Evolutionary conservation across 495 filamentous ascomycete species (phyloP), one percentile per base, ranked within the genome.

Genomic region (Immersiella caudata): DNA sequence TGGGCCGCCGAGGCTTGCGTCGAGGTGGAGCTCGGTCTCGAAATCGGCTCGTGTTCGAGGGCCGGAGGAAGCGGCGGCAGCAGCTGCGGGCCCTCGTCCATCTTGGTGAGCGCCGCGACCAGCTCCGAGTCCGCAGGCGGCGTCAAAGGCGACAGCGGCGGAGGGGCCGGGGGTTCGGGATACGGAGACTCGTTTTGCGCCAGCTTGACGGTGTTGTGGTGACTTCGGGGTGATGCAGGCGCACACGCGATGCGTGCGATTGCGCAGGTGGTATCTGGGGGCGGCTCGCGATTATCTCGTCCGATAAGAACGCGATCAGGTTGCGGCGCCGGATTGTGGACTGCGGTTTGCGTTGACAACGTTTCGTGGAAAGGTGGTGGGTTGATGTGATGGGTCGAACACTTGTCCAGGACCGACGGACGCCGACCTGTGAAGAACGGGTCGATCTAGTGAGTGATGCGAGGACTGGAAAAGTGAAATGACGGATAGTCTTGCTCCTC

Each of bases 11-110:
- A 71, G 11, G 62, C 62, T 52, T 72, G 70, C 4, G 75, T 80
- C 7, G 84, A 83, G 20, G 80, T 80, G 56, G 83, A 82, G 67
- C 77, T 80, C n/a, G 80, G 83, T 66, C 80, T 75, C 16, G 83
- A 83, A 64, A 83, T 79, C 46, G 79, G 74, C 64, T 86, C 84
- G 21, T 78, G 76, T 54, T 85, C 84, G 52, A 81, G 62, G 11
- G 68, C 61, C 11, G 79, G 72, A 72, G 78, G 74, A 33, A 78
- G 67, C 59, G 74, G 67, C 59, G 74, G 69, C 55, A 76, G 49
- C 18, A 58, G 65, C 25, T 77, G 76, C 27, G 78, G 68, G 55
- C 75, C 80, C 66, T 84, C 80, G 65, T 84, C 80, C 75, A 75
- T 81, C 29, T 75, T 75, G 49, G 70, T 69, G 50, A 63, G 70